Evolutionary conservation across 2,329 filamentous ascomycete species (phyloP).

Genomic region (Aureobasidium subglaciale): DNA sequence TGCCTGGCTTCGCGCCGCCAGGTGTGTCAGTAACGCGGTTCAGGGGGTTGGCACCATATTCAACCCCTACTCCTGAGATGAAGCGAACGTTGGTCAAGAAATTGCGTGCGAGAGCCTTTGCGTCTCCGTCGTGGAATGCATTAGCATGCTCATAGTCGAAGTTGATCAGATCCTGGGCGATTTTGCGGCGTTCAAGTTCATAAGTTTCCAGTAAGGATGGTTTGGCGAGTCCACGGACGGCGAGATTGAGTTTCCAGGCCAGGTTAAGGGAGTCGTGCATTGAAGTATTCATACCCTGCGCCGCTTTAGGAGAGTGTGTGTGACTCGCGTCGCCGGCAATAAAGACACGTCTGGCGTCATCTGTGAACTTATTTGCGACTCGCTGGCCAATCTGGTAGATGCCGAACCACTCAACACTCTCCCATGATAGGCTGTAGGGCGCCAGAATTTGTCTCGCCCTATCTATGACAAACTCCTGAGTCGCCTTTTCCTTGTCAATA

Average conservation of each 20-base stretch:
- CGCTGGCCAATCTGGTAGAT: conserved; percentile 45
- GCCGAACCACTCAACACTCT: conserved; percentile 44
- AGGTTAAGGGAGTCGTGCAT: conserved; percentile 41
- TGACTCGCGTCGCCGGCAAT: conserved; percentile 41
- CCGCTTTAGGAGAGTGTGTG: conserved; percentile 34
- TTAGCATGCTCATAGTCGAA: conserved; percentile 44
- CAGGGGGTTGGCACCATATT: conserved; percentile 58
- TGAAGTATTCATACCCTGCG: conserved; percentile 40
- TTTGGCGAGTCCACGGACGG: conserved; percentile 33
- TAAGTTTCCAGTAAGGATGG: conserved; percentile 34
- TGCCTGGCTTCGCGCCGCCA: conserved; percentile 24
- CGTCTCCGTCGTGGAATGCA: conserved; percentile 54
- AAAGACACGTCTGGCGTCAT: conserved; percentile 37
- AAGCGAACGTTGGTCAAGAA: conserved; percentile 65
- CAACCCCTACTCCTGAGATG: conserved; percentile 64
- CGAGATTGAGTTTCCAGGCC: conserved; percentile 39
- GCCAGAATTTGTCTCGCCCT: conserved; percentile 46
- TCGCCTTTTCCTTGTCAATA: conserved; percentile 30
- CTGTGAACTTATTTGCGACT: conserved; percentile 40
- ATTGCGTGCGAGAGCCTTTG: conserved; percentile 57
- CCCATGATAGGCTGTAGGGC: conserved; percentile 42
- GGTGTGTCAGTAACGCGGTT: conserved; percentile 33
- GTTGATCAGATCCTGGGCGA: conserved; percentile 38
- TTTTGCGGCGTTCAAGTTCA: conserved; percentile 36
- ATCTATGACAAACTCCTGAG: conserved; percentile 64